phyloP scores from a whole-genome alignment of 768 basidiomycete species.

The Amanita phalloides region DNA sequence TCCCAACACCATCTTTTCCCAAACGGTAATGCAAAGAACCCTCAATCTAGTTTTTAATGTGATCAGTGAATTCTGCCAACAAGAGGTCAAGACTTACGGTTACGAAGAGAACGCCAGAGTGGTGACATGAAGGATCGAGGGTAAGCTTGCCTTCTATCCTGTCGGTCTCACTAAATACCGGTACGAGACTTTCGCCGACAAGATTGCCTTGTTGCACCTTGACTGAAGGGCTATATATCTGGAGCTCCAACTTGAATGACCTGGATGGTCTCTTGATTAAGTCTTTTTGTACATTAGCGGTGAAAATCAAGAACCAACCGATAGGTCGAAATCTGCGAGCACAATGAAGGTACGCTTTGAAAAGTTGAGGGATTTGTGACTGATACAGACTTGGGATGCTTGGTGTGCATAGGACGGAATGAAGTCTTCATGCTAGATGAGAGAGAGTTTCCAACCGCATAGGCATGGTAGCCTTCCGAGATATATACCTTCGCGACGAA shows the following conservation, averaged over 20 bases:
- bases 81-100: constrained; percentile 26
- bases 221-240: constrained; percentile 51
- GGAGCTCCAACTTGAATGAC: constrained; percentile 46
- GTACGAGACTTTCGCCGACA: constrained; percentile 21
- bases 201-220: constrained; percentile 27
- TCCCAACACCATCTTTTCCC: constrained; percentile 8
- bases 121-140: constrained; percentile 40
- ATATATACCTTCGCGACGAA: neutral
- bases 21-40: constrained; percentile 42
- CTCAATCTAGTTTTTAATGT: constrained; percentile 36
- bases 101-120: constrained; percentile 46
- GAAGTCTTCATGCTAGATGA: constrained; percentile 7
- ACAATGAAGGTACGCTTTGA: constrained; percentile 22
- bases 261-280: neutral
- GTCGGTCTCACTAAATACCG: constrained; percentile 55
- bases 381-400: constrained; percentile 17
- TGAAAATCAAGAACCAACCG: constrained; percentile 23
- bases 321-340: constrained; percentile 39
- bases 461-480: neutral
- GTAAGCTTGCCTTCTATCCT: constrained; percentile 48
- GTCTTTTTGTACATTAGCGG: neutral
- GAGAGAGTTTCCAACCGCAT: neutral
- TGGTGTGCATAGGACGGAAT: constrained; percentile 13
- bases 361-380: constrained; percentile 20
- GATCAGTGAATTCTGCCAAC: neutral